A percentile compares a stretch with the other conserved stretches of the same genome.
Conservation (phyloP, 1,284 basidiomycete species). For the Blastosporella zonata region DNA sequence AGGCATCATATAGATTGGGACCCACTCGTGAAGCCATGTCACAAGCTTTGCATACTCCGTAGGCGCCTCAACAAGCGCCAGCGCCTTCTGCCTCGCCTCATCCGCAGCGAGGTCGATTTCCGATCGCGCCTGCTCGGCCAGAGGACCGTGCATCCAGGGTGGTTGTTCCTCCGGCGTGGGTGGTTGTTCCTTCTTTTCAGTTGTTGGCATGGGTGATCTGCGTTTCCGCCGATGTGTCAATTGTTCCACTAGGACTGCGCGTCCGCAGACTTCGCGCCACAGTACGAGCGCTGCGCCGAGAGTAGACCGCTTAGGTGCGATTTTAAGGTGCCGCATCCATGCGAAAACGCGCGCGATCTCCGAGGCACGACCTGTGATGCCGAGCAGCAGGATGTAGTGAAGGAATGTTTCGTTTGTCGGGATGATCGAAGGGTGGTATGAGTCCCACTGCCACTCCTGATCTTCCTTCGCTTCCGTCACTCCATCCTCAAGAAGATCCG, state of each 20-base stretch:
- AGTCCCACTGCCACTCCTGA: slow-evolving; percentile 7
- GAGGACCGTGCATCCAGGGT: slow-evolving; percentile 1
- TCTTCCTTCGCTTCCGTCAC: neutral
- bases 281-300: slow-evolving; percentile 65
- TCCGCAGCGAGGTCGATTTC: neutral
- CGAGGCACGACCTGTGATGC: slow-evolving; percentile 8
- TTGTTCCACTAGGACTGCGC: slow-evolving; percentile 53
- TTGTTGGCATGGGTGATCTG: neutral
- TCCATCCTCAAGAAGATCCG: too few relatives aligned
- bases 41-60: slow-evolving; percentile 48
- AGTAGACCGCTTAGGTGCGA: slow-evolving; percentile 53
- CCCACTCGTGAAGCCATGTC: slow-evolving; percentile 68
- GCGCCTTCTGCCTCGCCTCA: slow-evolving; percentile 21
- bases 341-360: slow-evolving; percentile 23
- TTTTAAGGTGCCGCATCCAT: slow-evolving; percentile 69
- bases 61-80: slow-evolving; percentile 19
- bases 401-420: slow-evolving; percentile 45
- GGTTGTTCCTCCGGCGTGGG: neutral
- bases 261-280: slow-evolving; percentile 67
- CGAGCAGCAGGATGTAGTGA: slow-evolving; percentile 55
- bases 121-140: neutral
- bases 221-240: slow-evolving; percentile 18
- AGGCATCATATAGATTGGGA: slow-evolving; percentile 52
- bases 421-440: slow-evolving; percentile 26
- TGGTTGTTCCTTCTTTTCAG: neutral